Conservation (phyloP, 176 grass and related monocot species). For the Ensete ventricosum region DNA sequence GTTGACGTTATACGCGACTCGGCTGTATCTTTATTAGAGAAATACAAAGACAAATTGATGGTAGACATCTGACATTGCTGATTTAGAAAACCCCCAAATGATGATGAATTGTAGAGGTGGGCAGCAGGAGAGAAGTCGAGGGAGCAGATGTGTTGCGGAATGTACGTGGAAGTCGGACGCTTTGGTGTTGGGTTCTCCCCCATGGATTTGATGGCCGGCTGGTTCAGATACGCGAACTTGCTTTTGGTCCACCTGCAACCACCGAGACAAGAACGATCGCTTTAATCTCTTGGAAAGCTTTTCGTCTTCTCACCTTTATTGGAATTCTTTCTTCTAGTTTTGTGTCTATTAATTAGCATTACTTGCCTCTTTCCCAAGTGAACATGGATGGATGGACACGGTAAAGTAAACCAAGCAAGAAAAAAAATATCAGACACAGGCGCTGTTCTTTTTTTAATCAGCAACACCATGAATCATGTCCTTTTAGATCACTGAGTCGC, state of each 20-base stretch:
- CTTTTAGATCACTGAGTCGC: background rate
- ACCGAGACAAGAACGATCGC: slow-evolving; percentile 4
- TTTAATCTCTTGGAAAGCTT: background rate
- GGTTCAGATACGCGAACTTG: slow-evolving; percentile 77
- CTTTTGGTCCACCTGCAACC: slow-evolving; percentile 77
- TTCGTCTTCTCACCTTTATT: no score
- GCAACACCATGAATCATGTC: background rate
- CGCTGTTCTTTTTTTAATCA: background rate
- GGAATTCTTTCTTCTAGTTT: no score
- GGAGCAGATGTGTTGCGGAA: slow-evolving; percentile 36
- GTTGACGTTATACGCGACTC: background rate
- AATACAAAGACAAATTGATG: background rate
- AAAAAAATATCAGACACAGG: no score
- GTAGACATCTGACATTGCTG: background rate
- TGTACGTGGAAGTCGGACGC: slow-evolving; percentile 27
- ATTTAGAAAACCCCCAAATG: slow-evolving; percentile 29
- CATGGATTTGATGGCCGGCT: slow-evolving; percentile 49
- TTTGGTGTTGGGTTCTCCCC: slow-evolving; percentile 12
- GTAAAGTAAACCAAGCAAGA: no score
- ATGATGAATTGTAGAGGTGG: slow-evolving; percentile 8
- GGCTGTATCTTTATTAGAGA: background rate
- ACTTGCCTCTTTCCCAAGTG: no score
- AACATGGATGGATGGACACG: no score
- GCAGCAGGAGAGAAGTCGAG: slow-evolving; percentile 23
- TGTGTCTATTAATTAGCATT: no score